Conservation (phyloP, 306 rosid species). For the Abrus precatorius region DNA sequence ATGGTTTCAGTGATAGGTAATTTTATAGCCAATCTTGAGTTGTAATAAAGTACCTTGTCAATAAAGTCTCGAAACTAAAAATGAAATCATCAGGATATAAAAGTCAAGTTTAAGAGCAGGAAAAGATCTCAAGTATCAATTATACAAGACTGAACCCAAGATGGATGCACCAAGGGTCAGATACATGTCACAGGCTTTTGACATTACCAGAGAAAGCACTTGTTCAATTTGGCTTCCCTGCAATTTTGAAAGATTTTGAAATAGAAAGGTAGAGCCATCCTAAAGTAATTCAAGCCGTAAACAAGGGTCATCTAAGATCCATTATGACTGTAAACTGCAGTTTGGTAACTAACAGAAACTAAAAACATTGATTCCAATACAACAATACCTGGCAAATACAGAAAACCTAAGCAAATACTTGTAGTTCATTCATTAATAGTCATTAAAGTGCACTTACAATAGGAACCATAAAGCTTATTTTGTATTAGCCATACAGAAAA, state of each 20-base stretch:
- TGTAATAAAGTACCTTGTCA: background rate
- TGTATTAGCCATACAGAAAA: background rate
- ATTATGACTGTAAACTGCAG: conserved; percentile 28
- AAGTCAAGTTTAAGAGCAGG: background rate
- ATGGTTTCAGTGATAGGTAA: background rate
- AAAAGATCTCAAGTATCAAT: background rate
- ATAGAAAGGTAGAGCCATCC: background rate
- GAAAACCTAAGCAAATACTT: background rate
- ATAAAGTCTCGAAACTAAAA: background rate
- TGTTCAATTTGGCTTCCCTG: conserved; percentile 1
- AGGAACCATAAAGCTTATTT: background rate
- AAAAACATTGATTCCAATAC: background rate
- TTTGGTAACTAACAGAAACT: background rate
- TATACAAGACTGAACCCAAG: background rate
- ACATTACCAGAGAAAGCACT: background rate
- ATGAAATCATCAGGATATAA: conserved; percentile 9
- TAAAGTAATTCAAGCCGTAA: conserved; percentile 16
- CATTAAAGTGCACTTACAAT: background rate
- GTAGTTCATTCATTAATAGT: background rate
- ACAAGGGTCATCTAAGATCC: background rate
- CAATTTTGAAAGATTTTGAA: conserved; percentile 9
- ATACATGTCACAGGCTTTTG: conserved; percentile 13
- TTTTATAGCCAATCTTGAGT: conserved; percentile 16
- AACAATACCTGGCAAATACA: background rate
- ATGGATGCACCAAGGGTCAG: background rate